Conservation (phyloP, 139 green algal species). For the Nannochloris sp. region DNA sequence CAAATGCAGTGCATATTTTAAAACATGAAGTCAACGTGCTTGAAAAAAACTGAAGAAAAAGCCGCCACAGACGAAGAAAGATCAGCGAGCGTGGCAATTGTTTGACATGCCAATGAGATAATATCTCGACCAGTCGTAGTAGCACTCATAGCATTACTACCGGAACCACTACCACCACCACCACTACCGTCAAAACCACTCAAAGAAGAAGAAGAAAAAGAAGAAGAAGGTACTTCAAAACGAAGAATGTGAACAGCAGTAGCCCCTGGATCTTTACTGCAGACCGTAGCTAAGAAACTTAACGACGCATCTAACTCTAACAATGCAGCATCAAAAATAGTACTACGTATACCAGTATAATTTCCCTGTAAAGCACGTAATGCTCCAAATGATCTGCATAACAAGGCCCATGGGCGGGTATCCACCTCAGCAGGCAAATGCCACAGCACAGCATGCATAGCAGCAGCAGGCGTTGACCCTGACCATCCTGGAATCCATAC, state of each 20-base stretch:
- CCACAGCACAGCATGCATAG: conserved; percentile 34
- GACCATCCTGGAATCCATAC: neutral
- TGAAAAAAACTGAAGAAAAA: neutral
- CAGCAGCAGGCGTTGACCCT: neutral
- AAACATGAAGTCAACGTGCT: conserved; percentile 26
- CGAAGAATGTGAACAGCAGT: neutral
- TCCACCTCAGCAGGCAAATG: conserved; percentile 20
- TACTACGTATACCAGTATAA: neutral
- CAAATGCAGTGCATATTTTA: conserved; percentile 12
- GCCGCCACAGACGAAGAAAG: conserved; percentile 3
- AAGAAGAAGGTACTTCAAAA: neutral
- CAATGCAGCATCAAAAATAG: neutral
- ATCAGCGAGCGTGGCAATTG: conserved; percentile 7
- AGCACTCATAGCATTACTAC: too few species aligned
- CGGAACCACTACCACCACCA: too few species aligned
- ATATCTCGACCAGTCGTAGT: conserved; percentile 15
- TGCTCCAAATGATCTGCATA: conserved; percentile 37
- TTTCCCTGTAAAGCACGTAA: conserved; percentile 21
- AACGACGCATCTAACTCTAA: neutral
- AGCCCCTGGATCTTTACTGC: neutral
- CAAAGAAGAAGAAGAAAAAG: too few species aligned
- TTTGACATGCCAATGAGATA: conserved; percentile 14
- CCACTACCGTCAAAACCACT: too few species aligned
- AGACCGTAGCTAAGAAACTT: neutral
- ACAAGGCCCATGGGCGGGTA: conserved; percentile 45